These are phyloP conservation scores for Diaporthe humulicola DNA, from an alignment of 2,329 filamentous ascomycete genomes.

Conservation along the genomic window DNA sequence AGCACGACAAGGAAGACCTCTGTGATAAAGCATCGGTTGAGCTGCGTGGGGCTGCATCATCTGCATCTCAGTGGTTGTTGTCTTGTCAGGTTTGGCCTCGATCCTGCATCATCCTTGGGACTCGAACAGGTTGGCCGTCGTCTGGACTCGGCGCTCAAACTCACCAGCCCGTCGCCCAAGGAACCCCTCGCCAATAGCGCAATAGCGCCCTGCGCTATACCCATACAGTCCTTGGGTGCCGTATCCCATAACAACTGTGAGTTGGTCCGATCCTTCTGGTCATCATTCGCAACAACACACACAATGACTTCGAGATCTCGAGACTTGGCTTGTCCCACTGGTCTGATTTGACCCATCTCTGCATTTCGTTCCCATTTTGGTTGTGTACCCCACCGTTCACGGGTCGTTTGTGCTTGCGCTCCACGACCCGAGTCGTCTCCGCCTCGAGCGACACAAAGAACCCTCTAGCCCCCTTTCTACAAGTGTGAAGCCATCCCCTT, in stretches of 20 bases:
- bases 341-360: background rate
- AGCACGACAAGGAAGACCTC: constrained; percentile 11
- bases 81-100: constrained; percentile 8
- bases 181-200: constrained; percentile 36
- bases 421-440: constrained; percentile 2
- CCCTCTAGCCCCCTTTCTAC: constrained; percentile 7
- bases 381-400: constrained; percentile 19
- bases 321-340: constrained; percentile 26
- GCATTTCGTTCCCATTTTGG: background rate
- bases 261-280: constrained; percentile 21
- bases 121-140: constrained; percentile 25
- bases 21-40: constrained; percentile 17
- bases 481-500: constrained; percentile 40
- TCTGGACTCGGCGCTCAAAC: constrained; percentile 28
- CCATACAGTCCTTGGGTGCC: constrained; percentile 29
- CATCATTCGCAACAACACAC: constrained; percentile 17
- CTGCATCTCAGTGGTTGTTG: constrained; percentile 33
- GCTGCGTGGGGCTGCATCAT: constrained; percentile 7
- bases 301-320: constrained; percentile 33
- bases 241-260: constrained; percentile 39
- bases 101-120: constrained; percentile 39
- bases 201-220: constrained; percentile 30
- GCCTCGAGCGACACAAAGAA: constrained; percentile 20
- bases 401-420: constrained; percentile 12
- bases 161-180: constrained; percentile 29